phyloP scores from a whole-genome alignment of 495 filamentous ascomycete species.

The Cetradonia linearis region DNA sequence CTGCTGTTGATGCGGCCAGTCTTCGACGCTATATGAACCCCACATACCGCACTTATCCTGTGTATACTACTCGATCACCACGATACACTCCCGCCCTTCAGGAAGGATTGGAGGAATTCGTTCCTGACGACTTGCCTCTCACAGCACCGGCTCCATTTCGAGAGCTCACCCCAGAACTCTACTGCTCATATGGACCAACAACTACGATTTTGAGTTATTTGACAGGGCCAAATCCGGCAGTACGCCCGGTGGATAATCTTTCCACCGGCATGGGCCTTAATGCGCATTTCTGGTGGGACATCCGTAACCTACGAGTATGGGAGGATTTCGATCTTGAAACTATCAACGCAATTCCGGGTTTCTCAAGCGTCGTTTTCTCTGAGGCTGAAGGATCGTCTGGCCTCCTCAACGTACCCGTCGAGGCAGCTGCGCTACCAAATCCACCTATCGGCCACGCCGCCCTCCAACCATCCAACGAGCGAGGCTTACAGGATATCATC shows the following conservation, averaged over 20 bases:
- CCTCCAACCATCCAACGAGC: conserved; percentile 62
- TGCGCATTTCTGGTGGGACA: conserved; percentile 89
- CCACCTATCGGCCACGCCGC: conserved; percentile 42
- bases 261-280: conserved; percentile 56
- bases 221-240: conserved; percentile 65
- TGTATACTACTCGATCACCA: conserved; percentile 48
- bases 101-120: conserved; percentile 36
- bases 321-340: conserved; percentile 59
- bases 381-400: conserved; percentile 22
- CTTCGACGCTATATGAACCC: conserved; percentile 66
- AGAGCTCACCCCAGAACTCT: conserved; percentile 29
- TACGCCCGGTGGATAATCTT: conserved; percentile 70
- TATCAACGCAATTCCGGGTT: conserved; percentile 62
- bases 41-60: conserved; percentile 67
- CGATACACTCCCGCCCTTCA: conserved; percentile 36
- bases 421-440: conserved; percentile 51
- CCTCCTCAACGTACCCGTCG: conserved; percentile 63
- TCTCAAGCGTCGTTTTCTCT: conserved; percentile 27
- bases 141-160: conserved; percentile 15
- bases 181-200: conserved; percentile 32
- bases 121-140: conserved; percentile 29
- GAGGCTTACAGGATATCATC: conserved; percentile 58
- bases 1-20: conserved; percentile 55
- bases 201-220: conserved; percentile 71
- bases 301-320: conserved; percentile 79